Conservation (phyloP, 1,139 yeast genomes). For the Kodamaea ohmeri region DNA sequence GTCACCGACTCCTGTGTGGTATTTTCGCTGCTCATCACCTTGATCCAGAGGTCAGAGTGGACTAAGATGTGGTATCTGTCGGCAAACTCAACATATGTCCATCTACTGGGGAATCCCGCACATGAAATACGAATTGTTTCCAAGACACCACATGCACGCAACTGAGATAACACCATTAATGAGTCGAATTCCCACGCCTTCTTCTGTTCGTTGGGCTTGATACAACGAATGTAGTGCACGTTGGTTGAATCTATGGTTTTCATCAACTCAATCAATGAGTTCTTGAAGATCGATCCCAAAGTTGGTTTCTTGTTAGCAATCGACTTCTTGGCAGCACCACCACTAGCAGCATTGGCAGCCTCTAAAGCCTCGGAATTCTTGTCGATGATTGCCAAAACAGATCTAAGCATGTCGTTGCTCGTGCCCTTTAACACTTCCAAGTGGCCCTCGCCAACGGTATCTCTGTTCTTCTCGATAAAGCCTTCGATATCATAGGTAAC, state of each 20-base stretch:
- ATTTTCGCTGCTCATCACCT: slow-evolving; percentile 49
- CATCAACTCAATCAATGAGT: slow-evolving; percentile 91
- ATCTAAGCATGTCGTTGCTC: slow-evolving; percentile 59
- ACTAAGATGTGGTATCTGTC: slow-evolving; percentile 82
- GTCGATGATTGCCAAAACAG: slow-evolving; percentile 65
- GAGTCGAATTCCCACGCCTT: slow-evolving; percentile 96
- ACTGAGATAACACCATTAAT: slow-evolving; percentile 89
- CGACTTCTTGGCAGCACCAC: slow-evolving; percentile 35
- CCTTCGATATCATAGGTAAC: slow-evolving; percentile 93
- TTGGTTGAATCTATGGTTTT: slow-evolving; percentile 88
- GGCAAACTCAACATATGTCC: slow-evolving; percentile 94
- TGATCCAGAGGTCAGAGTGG: slow-evolving; percentile 67
- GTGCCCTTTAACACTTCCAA: slow-evolving; percentile 77
- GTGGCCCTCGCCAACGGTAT: slow-evolving; percentile 95
- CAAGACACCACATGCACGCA: slow-evolving; percentile 97
- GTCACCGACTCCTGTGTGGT: slow-evolving; percentile 59
- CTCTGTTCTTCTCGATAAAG: slow-evolving; percentile 94
- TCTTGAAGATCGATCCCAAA: slow-evolving; percentile 89
- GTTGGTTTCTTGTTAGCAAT: slow-evolving; percentile 81
- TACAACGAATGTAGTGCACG: slow-evolving; percentile 95
- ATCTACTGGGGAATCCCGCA: slow-evolving; percentile 96
- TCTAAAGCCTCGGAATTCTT: slow-evolving; percentile 56
- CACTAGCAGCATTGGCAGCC: slow-evolving; percentile 30
- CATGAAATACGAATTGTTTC: slow-evolving; percentile 96
- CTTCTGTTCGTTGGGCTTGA: slow-evolving; percentile 92